Conservation (phyloP, 371 early-diverging fungal species). For the Synchytrium microbalum region DNA sequence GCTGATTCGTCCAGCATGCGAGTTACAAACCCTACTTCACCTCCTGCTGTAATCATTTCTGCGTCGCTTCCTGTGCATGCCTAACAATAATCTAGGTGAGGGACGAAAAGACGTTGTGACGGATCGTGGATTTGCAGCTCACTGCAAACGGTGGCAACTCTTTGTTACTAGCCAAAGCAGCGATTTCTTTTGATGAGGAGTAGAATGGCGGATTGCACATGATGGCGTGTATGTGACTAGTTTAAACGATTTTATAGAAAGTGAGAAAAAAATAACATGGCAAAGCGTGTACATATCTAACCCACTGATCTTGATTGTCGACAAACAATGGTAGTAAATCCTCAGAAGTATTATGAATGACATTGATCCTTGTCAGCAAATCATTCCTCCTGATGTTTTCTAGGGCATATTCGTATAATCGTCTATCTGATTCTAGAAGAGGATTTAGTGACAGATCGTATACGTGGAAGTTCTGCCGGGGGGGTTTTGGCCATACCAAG, state of each 20-base stretch:
- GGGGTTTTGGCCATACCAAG: constrained; percentile 31
- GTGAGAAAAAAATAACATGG: constrained; percentile 8
- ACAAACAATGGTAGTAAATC: constrained; percentile 26
- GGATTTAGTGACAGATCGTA: not conserved
- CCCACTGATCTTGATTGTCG: constrained; percentile 3
- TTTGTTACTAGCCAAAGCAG: constrained; percentile 33
- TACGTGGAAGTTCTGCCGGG: not conserved
- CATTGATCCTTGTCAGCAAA: constrained; percentile 34
- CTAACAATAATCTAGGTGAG: constrained; percentile 16
- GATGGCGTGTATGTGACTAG: constrained; percentile 39
- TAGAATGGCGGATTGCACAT: constrained; percentile 78
- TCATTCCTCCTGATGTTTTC: constrained; percentile 48
- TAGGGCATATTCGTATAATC: constrained; percentile 43
- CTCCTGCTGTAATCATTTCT: constrained; percentile 62
- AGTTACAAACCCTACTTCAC: constrained; percentile 53
- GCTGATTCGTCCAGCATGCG: constrained; percentile 23
- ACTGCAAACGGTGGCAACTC: constrained; percentile 41
- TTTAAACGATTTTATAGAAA: constrained; percentile 8
- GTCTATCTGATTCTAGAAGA: constrained; percentile 44
- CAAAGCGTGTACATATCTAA: not conserved
- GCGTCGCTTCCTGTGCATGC: constrained; percentile 45
- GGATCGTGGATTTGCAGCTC: too few species aligned
- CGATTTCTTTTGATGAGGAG: constrained; percentile 36
- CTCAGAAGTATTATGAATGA: constrained; percentile 27
- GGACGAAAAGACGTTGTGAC: not conserved